These are phyloP conservation scores for Chlorella sp. DNA, from an alignment of 139 green algal genomes.

Conservation along the genomic window DNA sequence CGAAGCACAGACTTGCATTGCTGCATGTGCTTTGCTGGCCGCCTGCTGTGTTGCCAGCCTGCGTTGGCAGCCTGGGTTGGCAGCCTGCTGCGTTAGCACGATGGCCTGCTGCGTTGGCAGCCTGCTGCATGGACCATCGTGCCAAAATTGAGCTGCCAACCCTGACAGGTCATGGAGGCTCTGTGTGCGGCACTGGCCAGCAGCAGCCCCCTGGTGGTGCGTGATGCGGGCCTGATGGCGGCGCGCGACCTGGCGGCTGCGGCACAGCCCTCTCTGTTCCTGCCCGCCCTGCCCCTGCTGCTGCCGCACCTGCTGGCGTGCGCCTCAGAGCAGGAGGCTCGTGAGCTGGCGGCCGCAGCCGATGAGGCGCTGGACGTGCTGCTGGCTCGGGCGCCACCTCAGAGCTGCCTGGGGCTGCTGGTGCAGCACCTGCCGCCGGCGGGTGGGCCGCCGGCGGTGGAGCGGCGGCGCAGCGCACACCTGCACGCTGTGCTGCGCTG, in stretches of 20 bases:
- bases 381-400: conserved; percentile 34
- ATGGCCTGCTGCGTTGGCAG: too few relatives aligned
- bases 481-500: conserved; percentile 35
- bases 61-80: too few relatives aligned
- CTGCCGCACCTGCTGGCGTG: conserved; percentile 46
- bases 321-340: conserved; percentile 27
- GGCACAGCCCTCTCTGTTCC: conserved; percentile 41
- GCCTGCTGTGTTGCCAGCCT: too few relatives aligned
- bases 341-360: conserved; percentile 50
- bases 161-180: conserved; percentile 15
- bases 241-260: conserved; percentile 33
- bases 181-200: conserved; percentile 36
- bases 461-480: background rate
- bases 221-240: conserved; percentile 44
- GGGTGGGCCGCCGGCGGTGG: background rate
- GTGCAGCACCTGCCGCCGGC: conserved; percentile 34
- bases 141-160: background rate
- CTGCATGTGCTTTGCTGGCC: too few relatives aligned
- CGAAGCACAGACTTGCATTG: too few relatives aligned
- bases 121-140: background rate
- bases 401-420: conserved; percentile 42
- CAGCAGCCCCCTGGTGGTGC: conserved; percentile 21
- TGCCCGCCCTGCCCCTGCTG: conserved; percentile 41
- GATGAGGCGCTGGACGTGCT: conserved; percentile 50
- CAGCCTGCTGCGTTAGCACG: too few relatives aligned